Conservation (phyloP, 148 eudicot genomes). For the Mesembryanthemum crystallinum region DNA sequence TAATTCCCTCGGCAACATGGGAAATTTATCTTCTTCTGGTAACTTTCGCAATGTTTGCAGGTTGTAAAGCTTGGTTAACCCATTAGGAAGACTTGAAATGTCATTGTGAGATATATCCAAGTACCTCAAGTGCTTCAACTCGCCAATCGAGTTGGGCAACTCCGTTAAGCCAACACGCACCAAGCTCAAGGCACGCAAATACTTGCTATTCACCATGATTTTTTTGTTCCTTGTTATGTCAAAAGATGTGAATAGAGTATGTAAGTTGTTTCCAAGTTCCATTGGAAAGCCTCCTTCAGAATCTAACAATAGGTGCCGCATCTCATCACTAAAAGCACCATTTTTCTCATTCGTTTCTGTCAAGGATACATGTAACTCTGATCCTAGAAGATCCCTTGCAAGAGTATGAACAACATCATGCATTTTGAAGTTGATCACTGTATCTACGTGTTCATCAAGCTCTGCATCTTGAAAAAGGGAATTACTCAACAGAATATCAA, state of each 20-base stretch:
- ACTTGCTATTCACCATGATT: not conserved
- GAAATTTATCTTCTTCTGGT: not conserved
- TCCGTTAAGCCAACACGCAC: not conserved
- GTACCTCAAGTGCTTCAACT: not conserved
- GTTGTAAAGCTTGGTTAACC: not conserved
- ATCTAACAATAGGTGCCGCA: not conserved
- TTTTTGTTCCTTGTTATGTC: not conserved
- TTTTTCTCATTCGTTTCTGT: not conserved
- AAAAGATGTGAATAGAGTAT: not conserved
- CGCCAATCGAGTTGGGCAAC: slow-evolving; percentile 1
- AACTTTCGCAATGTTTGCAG: not conserved
- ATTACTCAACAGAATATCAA: not conserved
- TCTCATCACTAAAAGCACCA: not conserved
- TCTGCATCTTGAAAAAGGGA: slow-evolving; percentile 9
- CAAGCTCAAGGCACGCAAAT: slow-evolving; percentile 1
- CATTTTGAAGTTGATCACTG: not conserved
- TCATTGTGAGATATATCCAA: not conserved
- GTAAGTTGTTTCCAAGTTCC: not conserved
- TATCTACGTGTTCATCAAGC: not conserved
- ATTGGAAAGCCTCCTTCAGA: not conserved
- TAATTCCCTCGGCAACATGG: not conserved
- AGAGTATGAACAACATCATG: not conserved
- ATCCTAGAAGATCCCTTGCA: not conserved
- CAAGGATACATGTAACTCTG: not conserved
- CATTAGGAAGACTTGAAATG: not conserved